A percentile compares a stretch with the other conserved stretches of the same genome.
Conservation (phyloP, 257 asterid genomes). For the Craterostigma plantagineum region DNA sequence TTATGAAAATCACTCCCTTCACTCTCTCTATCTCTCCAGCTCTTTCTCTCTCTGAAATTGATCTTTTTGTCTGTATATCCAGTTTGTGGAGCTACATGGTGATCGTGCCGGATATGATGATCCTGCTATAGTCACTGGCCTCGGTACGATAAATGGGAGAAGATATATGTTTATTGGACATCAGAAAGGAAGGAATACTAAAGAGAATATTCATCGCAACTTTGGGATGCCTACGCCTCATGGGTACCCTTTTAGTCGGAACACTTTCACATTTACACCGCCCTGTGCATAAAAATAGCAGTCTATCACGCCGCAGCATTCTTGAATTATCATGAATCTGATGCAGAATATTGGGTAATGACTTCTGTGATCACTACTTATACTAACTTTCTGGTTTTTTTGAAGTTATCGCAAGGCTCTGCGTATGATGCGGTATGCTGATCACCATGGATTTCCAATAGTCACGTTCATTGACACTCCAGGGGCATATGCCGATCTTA, state of each 20-base stretch:
- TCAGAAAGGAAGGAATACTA: slow-evolving; percentile 80
- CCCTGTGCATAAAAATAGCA: no score
- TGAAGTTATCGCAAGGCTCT: slow-evolving; percentile 80
- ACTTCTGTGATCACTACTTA: background rate
- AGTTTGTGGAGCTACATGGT: slow-evolving; percentile 95
- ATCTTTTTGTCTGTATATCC: no score
- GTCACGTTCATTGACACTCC: slow-evolving; percentile 85
- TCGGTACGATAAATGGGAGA: slow-evolving; percentile 72
- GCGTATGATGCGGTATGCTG: slow-evolving; percentile 87
- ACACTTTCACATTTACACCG: no score
- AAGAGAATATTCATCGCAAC: slow-evolving; percentile 80
- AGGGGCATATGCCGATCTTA: slow-evolving; percentile 87
- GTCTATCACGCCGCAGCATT: no score
- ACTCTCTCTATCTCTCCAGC: no score
- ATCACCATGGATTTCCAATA: slow-evolving; percentile 83
- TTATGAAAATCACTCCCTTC: no score
- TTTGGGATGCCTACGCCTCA: slow-evolving; percentile 98
- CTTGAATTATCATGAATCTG: no score
- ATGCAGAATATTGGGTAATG: background rate
- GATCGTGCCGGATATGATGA: slow-evolving; percentile 89
- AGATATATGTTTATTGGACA: slow-evolving; percentile 88
- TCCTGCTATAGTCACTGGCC: slow-evolving; percentile 80
- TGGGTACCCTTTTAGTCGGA: slow-evolving; percentile 29
- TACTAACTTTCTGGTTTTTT: slow-evolving; percentile 10
- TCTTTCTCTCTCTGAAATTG: no score